Conservation (phyloP, 179 eudicot genomes). For the Vitellaria paradoxa region DNA sequence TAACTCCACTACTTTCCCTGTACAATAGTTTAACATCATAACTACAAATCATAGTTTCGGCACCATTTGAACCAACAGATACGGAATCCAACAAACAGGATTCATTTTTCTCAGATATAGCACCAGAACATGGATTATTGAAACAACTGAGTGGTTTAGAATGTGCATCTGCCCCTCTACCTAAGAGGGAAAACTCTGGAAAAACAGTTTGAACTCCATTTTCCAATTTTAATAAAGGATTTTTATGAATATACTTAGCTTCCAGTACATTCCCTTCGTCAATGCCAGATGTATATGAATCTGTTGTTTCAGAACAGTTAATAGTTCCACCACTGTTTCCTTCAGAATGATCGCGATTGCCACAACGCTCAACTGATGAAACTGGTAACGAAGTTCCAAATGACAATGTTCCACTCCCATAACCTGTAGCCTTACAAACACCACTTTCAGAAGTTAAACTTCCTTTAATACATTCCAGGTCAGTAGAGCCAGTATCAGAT, state of each 20-base stretch:
- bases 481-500: slow-evolving; percentile 8
- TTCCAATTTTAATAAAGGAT: neutral
- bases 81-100: slow-evolving; percentile 11
- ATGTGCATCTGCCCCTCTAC: slow-evolving; percentile 12
- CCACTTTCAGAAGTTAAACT: slow-evolving; percentile 16
- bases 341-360: slow-evolving; percentile 10
- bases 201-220: slow-evolving; percentile 1
- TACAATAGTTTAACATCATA: neutral
- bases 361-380: slow-evolving; percentile 8
- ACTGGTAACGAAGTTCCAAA: slow-evolving; percentile 11
- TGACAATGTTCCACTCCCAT: neutral
- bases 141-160: slow-evolving; percentile 2
- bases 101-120: slow-evolving; percentile 10
- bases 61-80: slow-evolving; percentile 19
- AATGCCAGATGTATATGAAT: neutral
- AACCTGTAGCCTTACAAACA: slow-evolving; percentile 6
- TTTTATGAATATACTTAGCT: neutral
- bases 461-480: slow-evolving; percentile 6
- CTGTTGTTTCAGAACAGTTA: neutral
- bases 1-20: neutral
- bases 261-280: slow-evolving; percentile 11
- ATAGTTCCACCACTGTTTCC: slow-evolving; percentile 7
- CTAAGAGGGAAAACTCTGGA: neutral
- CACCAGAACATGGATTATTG: slow-evolving; percentile 7
- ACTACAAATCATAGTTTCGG: neutral